Percentiles rank a stretch among this genome's conserved stretches.
Conservation (phyloP, 1,284 basidiomycete species). For the Irpex lacteus region DNA sequence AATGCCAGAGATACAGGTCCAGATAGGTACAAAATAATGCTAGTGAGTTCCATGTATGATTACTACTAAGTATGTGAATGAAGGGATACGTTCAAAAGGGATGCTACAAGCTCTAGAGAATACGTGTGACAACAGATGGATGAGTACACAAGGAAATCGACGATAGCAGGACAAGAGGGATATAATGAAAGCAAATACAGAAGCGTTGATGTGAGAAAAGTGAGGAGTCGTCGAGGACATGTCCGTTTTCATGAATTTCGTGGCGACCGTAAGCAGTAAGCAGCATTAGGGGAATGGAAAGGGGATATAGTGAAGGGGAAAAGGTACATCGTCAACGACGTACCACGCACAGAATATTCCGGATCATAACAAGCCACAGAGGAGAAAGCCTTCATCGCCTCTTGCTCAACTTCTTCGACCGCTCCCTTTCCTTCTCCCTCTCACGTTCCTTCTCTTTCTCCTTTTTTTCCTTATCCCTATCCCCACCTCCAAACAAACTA, state of each 20-base stretch:
- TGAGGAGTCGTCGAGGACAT: neutral
- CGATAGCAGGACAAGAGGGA: neutral
- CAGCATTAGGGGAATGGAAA: neutral
- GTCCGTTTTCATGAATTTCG: neutral
- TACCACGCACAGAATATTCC: neutral
- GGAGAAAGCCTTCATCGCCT: neutral
- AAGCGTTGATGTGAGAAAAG: neutral
- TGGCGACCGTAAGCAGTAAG: neutral
- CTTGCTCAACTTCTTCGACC: conserved; percentile 18
- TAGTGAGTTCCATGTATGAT: too few species aligned
- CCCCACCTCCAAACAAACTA: neutral
- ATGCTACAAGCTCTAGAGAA: too few species aligned
- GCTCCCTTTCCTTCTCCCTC: conserved; percentile 18
- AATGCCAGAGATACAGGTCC: too few species aligned
- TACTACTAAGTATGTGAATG: too few species aligned
- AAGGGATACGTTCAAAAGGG: too few species aligned
- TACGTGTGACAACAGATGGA: neutral
- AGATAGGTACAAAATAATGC: too few species aligned
- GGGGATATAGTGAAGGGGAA: neutral
- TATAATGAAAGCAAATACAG: neutral
- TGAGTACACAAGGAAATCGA: neutral
- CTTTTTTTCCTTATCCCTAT: conserved; percentile 12
- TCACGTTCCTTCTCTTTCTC: conserved; percentile 13
- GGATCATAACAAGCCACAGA: too few species aligned
- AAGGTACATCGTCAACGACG: neutral